These are phyloP conservation scores for Iris macrosiphon DNA, from an alignment of 106 monocot genomes.

Conservation along the genomic window DNA sequence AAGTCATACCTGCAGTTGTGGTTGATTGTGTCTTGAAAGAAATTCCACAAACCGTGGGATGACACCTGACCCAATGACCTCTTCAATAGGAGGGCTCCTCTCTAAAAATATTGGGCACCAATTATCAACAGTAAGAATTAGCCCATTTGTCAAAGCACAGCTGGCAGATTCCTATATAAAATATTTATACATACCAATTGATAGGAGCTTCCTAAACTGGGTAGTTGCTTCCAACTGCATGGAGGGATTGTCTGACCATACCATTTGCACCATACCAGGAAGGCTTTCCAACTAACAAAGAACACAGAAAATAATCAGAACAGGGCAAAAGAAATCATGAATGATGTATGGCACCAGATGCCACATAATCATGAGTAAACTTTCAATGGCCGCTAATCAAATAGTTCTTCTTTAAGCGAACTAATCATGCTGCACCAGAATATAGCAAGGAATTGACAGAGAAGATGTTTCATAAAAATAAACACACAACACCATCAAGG, in stretches of 20 bases:
- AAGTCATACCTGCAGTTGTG: slow-evolving; percentile 47
- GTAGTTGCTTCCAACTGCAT: slow-evolving; percentile 46
- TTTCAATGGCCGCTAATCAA: too few relatives aligned
- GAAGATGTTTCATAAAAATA: too few relatives aligned
- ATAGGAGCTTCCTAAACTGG: slow-evolving; percentile 54
- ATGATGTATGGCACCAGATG: background rate
- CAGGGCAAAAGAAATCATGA: background rate
- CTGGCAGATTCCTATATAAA: background rate
- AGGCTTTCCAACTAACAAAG: slow-evolving; percentile 27
- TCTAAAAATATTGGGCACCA: slow-evolving; percentile 16
- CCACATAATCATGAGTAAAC: background rate
- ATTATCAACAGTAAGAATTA: slow-evolving; percentile 1
- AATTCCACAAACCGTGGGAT: slow-evolving; percentile 50
- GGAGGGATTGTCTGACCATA: slow-evolving; percentile 38
- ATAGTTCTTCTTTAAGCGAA: too few relatives aligned
- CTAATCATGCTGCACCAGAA: too few relatives aligned
- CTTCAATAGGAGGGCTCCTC: slow-evolving; percentile 29
- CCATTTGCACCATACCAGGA: slow-evolving; percentile 30
- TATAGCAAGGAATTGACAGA: too few relatives aligned
- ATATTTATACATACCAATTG: slow-evolving; percentile 28
- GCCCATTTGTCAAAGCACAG: background rate
- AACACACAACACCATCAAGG: too few relatives aligned
- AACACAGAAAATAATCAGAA: background rate
- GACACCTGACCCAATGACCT: slow-evolving; percentile 43
- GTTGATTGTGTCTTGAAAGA: slow-evolving; percentile 40